Evolutionary conservation across 768 basidiomycete species (phyloP).

Genomic region (Chalciporus sphaerocephalus): DNA sequence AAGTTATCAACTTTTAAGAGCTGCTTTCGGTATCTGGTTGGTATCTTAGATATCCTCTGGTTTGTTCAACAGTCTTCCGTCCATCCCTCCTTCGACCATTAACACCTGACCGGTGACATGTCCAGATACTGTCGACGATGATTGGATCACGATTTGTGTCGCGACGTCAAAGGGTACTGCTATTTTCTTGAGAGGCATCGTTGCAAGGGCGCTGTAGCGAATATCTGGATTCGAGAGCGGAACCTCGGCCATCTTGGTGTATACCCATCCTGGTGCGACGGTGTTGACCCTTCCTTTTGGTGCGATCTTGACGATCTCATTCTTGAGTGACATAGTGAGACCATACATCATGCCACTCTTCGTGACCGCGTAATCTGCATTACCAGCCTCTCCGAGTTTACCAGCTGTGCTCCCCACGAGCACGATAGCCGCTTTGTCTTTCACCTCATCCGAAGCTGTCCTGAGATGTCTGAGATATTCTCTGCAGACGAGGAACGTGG

Average conservation of each 20-base stretch:
- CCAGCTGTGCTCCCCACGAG: constrained; percentile 68
- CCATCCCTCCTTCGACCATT: constrained; percentile 73
- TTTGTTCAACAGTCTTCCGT: constrained; percentile 50
- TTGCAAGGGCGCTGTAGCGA: constrained; percentile 58
- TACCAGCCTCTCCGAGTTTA: constrained; percentile 62
- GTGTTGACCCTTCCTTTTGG: constrained; percentile 62
- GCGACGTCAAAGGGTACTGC: constrained; percentile 60
- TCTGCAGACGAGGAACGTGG: constrained; percentile 56
- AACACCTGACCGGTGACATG: constrained; percentile 65
- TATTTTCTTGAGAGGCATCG: constrained; percentile 67
- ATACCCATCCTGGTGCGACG: constrained; percentile 63
- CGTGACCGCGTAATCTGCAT: constrained; percentile 59
- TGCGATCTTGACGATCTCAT: constrained; percentile 72
- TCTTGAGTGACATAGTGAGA: constrained; percentile 60
- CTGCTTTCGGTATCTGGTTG: too few species aligned
- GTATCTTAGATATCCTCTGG: constrained; percentile 29
- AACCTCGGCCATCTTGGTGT: constrained; percentile 60
- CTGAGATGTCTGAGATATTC: constrained; percentile 52
- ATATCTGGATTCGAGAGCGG: constrained; percentile 50
- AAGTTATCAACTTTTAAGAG: too few species aligned
- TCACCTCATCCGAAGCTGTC: constrained; percentile 33
- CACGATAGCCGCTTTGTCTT: constrained; percentile 54
- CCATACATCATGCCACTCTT: constrained; percentile 80
- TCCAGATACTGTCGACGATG: constrained; percentile 57
- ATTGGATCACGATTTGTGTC: constrained; percentile 53